phyloP scores from a whole-genome alignment of 306 rosid species.

The Prunus kanzakura region DNA sequence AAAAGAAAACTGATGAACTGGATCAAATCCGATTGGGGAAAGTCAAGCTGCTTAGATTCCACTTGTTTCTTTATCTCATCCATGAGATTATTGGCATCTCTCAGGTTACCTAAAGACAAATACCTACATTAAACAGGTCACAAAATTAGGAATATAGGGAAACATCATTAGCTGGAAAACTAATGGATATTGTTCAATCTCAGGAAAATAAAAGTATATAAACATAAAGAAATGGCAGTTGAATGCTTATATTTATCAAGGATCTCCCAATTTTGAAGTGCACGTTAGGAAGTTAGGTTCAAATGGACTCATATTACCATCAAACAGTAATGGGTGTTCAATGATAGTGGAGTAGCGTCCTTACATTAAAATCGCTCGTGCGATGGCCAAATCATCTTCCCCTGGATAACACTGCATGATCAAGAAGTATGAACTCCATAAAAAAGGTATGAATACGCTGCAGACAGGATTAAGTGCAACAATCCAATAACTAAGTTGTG shows the following conservation, averaged over 20 bases:
- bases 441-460: background rate
- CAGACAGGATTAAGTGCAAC: background rate
- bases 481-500: background rate
- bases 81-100: constrained; percentile 77
- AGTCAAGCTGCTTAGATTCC: constrained; percentile 39
- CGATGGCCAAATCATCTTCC: constrained; percentile 93
- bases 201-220: background rate
- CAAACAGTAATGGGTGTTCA: no score
- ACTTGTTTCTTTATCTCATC: constrained; percentile 73
- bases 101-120: constrained; percentile 73
- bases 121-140: constrained; percentile 51
- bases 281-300: no score
- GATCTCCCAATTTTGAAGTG: background rate
- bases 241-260: background rate
- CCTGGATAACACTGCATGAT: constrained; percentile 84
- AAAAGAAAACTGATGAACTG: constrained; percentile 72
- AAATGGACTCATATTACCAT: no score
- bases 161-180: background rate
- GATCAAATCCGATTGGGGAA: constrained; percentile 70
- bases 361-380: constrained; percentile 85
- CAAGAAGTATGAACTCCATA: constrained; percentile 24
- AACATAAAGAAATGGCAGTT: background rate
- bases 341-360: constrained; percentile 12
- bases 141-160: background rate
- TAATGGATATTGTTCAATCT: background rate